Evolutionary conservation across 164 flowering plant genomes (phyloP), one percentile per base, ranked within the genome.

Genomic region (Akebia trifoliata): DNA sequence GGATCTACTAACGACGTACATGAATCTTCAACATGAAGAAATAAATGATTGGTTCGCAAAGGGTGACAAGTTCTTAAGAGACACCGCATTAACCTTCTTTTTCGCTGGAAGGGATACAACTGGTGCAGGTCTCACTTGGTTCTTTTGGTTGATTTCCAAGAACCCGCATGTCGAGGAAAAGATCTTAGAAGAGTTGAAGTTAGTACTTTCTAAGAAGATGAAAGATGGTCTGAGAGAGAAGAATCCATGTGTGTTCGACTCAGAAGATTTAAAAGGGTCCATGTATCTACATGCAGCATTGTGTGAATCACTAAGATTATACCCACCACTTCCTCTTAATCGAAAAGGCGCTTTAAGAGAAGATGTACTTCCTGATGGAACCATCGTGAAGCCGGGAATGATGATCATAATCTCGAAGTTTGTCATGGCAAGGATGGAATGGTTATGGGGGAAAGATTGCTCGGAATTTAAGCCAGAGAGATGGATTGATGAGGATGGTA

Each of bases 101-200:
- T 6, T 52, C 0, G 87, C 83, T 0, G 85, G 80, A 7, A 47
- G 65, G 4, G 87, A 78, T 64, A 71, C 80, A 3, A 56, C 69
- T 4, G 62, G 71, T 10, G 4, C 70, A 1, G 70, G 67, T 14
- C 75, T 80, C 32, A 54, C 74, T 25, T 82, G 83, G 87, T 73
- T 82, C 42, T 69, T 80, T 46, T 71, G 69, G 71, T 56, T 69
- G n/a, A 52, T 82, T 8, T 49, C 72, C 4, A 69, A 51, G 6
- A 62, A 78, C 57, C 80, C 82, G 1, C 18, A 1, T 0, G 72
- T 64, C 0, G 76, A 67, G 57, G 34, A 45, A 34, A 76, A 71
- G 59, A 65, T 79, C 30, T 38, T 38, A 22, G 72, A 76, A 45
- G 82, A 76, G 31, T 17, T 69, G 24, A 58, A 68, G 29, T 46